Conservation (phyloP, 805 yeast species). For the Priceomyces carsonii region DNA sequence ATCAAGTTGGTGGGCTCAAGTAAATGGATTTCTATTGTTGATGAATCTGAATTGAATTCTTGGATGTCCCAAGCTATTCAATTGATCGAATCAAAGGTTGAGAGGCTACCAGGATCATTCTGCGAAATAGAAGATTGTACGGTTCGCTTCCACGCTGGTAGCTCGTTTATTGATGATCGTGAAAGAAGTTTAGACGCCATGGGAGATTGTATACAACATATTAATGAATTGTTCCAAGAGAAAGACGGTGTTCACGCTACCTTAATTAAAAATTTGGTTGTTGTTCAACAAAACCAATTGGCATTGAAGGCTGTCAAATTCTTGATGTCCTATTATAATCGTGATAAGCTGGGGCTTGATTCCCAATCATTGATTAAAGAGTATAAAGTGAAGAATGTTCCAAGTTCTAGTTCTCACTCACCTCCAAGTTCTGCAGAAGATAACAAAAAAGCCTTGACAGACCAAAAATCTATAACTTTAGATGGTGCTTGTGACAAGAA, state of each 20-base stretch:
- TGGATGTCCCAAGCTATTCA: conserved; percentile 64
- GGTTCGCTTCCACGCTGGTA: conserved; percentile 73
- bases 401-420: too few species aligned
- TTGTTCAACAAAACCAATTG: conserved; percentile 67
- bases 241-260: conserved; percentile 66
- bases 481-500: conserved; percentile 6
- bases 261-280: conserved; percentile 64
- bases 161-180: conserved; percentile 55
- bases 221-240: conserved; percentile 70
- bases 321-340: conserved; percentile 41
- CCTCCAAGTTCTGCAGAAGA: conserved; percentile 15
- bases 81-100: conserved; percentile 60
- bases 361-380: conserved; percentile 20
- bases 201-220: conserved; percentile 84
- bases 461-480: not conserved
- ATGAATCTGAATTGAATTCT: conserved; percentile 43
- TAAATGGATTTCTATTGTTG: conserved; percentile 64
- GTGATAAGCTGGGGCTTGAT: conserved; percentile 12
- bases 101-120: conserved; percentile 78
- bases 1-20: conserved; percentile 53
- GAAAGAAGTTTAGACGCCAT: conserved; percentile 67
- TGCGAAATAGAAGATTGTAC: conserved; percentile 75
- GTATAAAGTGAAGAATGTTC: conserved; percentile 23
- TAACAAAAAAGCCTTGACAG: not conserved
- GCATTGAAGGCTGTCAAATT: conserved; percentile 57